These are phyloP conservation scores for Phytophthora agathidicida DNA, from an alignment of 352 stramenopile species.

Conservation along the genomic window DNA sequence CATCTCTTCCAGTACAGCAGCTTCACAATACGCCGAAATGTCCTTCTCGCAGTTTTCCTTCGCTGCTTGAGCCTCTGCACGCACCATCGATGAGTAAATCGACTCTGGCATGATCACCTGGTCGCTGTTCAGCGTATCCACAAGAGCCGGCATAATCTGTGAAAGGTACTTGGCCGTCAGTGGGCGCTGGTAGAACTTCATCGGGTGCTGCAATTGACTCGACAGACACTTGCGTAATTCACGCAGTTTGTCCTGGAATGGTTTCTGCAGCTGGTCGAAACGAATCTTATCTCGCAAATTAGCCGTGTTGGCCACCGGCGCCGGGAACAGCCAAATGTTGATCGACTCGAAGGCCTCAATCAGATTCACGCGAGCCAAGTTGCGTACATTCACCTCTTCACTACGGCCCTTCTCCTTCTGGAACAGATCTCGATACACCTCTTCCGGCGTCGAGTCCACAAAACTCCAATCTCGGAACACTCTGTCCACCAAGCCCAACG, in stretches of 20 bases:
- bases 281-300: slow-evolving; percentile 84
- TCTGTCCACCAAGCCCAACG: slow-evolving; percentile 27
- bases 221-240: slow-evolving; percentile 78
- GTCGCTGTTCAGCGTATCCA: slow-evolving; percentile 87
- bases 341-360: slow-evolving; percentile 87
- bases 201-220: slow-evolving; percentile 72
- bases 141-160: slow-evolving; percentile 77
- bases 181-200: slow-evolving; percentile 76
- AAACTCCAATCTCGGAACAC: slow-evolving; percentile 92
- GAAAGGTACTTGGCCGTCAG: slow-evolving; percentile 75
- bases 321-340: slow-evolving; percentile 87
- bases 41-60: slow-evolving; percentile 67
- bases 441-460: slow-evolving; percentile 79
- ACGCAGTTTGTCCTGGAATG: slow-evolving; percentile 79
- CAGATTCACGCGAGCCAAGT: slow-evolving; percentile 76
- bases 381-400: slow-evolving; percentile 83
- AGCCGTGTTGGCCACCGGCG: slow-evolving; percentile 77
- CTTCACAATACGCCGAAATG: slow-evolving; percentile 74
- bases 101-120: slow-evolving; percentile 90
- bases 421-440: slow-evolving; percentile 84
- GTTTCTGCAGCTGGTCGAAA: slow-evolving; percentile 81
- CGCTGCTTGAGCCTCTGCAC: slow-evolving; percentile 67
- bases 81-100: slow-evolving; percentile 89
- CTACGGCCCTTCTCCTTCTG: slow-evolving; percentile 82
- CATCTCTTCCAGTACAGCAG: slow-evolving; percentile 62